Evolutionary conservation across 352 stramenopile genomes (phyloP), one percentile per base, ranked within the genome.

Genomic region (Pythium aquatile): DNA sequence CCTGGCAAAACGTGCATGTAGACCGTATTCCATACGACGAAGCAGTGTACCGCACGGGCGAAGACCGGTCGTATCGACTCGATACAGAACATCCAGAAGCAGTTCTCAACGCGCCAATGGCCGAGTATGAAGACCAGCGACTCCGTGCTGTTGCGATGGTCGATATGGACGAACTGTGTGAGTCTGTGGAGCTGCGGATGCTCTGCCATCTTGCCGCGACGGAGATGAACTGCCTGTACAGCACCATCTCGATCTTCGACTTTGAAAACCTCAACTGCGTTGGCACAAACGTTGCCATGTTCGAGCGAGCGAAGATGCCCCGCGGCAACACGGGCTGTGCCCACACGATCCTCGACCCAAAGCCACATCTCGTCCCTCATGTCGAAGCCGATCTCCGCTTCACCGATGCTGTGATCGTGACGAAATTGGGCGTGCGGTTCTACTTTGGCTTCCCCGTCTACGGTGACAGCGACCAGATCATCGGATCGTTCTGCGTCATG

Each of bases 361-460:
- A 81, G 65, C 79, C 81, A 5, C 68, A 87, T 6, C 65, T 90
- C 40, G 75, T 82, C 68, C 75, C 70, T 8, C 74, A 87, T 40
- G 63, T 70, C 1, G 73, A 83, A 32, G 66, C 77, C 2, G 81
- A 90, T 65, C 74, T 88, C 55, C 81, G 81, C 14, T 90, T 87
- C 59, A 17, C 17, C 26, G 66, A 73, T 37, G 40, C 26, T 9
- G 10, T 14, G 14, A 13, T 32, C 14, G 59, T 65, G 20, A 24
- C 20, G 8, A 58, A 81, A 17, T 70, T 78, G 48, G 65, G 68
- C 9, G 69, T 77, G 24, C 75, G 72, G 61, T 91, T 85, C 61
- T 89, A 91, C 75, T 88, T 75, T 60, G 81, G 78, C 2, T 88
- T 89, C 39, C 81, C 81, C n/a, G 55, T 91, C 10, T 30, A 85